Percentiles rank a stretch among this genome's conserved stretches.
Evolutionary conservation across 257 asterid species (phyloP).

Genomic region (Primulina eburnea): DNA sequence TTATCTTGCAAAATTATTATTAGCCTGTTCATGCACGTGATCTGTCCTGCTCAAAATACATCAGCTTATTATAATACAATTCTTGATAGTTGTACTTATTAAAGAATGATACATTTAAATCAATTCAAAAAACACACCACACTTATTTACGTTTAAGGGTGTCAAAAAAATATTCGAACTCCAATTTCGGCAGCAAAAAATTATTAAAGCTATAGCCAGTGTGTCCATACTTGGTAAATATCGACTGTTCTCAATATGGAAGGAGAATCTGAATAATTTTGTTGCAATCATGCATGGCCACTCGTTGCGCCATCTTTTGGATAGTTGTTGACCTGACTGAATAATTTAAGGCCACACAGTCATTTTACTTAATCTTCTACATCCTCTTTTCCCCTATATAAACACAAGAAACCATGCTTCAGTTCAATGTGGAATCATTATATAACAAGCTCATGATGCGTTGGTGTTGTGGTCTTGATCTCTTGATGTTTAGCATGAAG

Average conservation of each 20-base stretch:
- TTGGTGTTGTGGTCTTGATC: background rate
- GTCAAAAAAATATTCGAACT: too few species aligned
- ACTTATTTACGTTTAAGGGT: too few species aligned
- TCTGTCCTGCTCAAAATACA: background rate
- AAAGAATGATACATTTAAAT: too few species aligned
- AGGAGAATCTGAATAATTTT: conserved; percentile 1
- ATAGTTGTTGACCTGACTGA: background rate
- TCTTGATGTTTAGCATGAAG: conserved; percentile 9
- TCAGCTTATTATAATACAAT: too few species aligned
- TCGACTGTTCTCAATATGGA: background rate
- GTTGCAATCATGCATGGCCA: background rate
- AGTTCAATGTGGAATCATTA: background rate
- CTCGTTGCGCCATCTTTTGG: background rate
- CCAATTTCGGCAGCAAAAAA: too few species aligned
- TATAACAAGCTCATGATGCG: too few species aligned
- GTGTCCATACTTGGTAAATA: conserved; percentile 3
- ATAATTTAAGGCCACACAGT: conserved; percentile 1
- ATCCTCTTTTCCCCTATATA: background rate
- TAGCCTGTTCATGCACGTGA: background rate
- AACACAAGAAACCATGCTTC: conserved; percentile 1
- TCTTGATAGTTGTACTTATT: too few species aligned
- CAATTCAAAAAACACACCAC: too few species aligned
- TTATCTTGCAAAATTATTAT: too few species aligned
- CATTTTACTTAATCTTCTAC: background rate
- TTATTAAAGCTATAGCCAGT: background rate